phyloP scores from a whole-genome alignment of 306 rosid genomes.

The Cotoneaster glaucophyllus region DNA sequence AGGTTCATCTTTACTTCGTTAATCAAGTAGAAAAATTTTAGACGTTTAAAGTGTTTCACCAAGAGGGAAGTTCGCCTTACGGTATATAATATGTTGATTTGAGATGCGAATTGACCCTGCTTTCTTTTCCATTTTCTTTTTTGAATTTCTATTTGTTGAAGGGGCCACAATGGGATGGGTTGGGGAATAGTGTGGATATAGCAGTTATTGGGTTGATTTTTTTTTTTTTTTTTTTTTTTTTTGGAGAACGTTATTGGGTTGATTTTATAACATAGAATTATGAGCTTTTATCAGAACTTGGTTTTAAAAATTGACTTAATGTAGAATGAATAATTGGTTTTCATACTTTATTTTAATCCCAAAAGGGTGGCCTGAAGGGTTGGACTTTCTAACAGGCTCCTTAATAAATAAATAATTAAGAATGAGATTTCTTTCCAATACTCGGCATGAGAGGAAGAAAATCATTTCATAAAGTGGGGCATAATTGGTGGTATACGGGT shows the following conservation, averaged over 20 bases:
- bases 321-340: not conserved
- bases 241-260: too few species aligned
- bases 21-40: not conserved
- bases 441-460: not conserved
- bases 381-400: not conserved
- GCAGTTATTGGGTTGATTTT: not conserved
- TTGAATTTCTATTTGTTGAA: not conserved
- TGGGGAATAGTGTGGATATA: not conserved
- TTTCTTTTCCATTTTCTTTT: not conserved
- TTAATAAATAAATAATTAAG: not conserved
- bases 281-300: not conserved
- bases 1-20: not conserved
- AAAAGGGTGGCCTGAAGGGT: not conserved
- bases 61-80: not conserved
- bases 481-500: not conserved
- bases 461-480: not conserved
- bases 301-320: not conserved
- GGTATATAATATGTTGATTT: not conserved
- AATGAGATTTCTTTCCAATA: not conserved
- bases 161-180: not conserved
- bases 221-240: too few species aligned
- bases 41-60: not conserved
- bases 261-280: not conserved
- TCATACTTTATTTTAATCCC: not conserved
- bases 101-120: not conserved